A percentile compares a stretch with the other conserved stretches of the same genome.
These are phyloP conservation scores for Cubamyces sp. DNA, from an alignment of 768 basidiomycete species.

Conservation along the genomic window DNA sequence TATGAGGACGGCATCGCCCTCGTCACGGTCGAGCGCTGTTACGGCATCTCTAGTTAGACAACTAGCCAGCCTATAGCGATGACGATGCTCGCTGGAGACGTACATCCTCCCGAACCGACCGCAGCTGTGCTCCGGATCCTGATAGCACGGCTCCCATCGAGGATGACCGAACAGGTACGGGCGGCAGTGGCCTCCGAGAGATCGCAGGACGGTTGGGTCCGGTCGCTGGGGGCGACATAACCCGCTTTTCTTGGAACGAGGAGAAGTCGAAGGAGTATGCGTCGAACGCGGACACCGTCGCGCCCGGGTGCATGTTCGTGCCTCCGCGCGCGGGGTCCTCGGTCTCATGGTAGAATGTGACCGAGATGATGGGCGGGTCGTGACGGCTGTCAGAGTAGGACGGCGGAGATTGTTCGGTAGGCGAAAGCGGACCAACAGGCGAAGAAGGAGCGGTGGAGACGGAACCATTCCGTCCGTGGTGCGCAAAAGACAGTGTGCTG, in stretches of 20 bases:
- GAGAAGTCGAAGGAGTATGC: not conserved
- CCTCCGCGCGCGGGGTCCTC: conserved; percentile 6
- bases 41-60: conserved; percentile 9
- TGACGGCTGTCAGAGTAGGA: conserved; percentile 10
- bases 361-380: conserved; percentile 18
- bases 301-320: no score
- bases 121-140: not conserved
- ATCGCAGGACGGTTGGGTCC: not conserved
- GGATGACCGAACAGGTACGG: conserved; percentile 16
- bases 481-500: conserved; percentile 9
- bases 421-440: conserved; percentile 8
- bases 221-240: not conserved
- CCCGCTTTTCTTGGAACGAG: not conserved
- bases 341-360: conserved; percentile 19
- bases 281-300: conserved; percentile 7
- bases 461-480: conserved; percentile 6
- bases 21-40: not conserved
- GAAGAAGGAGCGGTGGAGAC: conserved; percentile 21
- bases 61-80: conserved; percentile 3
- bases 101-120: conserved; percentile 9
- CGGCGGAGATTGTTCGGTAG: conserved; percentile 1
- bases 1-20: not conserved
- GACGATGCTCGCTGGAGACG: conserved; percentile 11
- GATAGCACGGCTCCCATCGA: not conserved
- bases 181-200: conserved; percentile 18